Evolutionary conservation across 2,329 filamentous ascomycete genomes (phyloP), one percentile per base, ranked within the genome.

Genomic region (Xylariaceae sp.): DNA sequence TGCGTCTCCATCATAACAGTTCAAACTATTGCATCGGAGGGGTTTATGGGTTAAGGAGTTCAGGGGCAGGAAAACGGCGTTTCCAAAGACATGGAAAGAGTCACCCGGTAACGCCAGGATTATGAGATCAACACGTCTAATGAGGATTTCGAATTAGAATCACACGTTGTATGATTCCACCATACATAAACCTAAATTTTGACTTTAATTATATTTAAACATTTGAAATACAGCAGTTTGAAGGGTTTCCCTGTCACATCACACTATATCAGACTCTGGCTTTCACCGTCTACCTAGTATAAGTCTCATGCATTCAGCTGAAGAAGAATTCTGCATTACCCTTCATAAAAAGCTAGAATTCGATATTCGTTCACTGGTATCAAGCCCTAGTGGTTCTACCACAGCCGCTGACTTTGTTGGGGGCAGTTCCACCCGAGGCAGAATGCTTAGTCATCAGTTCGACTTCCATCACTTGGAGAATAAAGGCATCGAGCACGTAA

Each of bases 31-130:
- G 52, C 51, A 53, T 62, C 3, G 19, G n/a, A 44, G 14, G 31
- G 37, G 23, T 31, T n/a, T 40, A 44, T 19, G 37, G 55, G 40
- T 4, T n/a, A 50, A 46, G 59, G 59, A 59, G 59, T 58, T 61
- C n/a, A 52, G 58, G 58, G 46, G 45, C 28, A 47, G 36, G 54
- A 49, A 61, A 61, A 55, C 21, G 43, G 21, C 28, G 26, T 61
- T 52, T 7, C 24, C n/a, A 43, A 44, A 43, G 24, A 50, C 34
- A 52, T 48, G 37, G 33, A 24, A 39, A 28, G 34, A 46, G 36
- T 46, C 31, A 41, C 12, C 21, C 34, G 44, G 57, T 53, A 58
- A 54, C 26, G 46, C 29, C 34, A 54, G 45, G 45, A 45, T 57
- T 50, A 60, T 28, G 58, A 57, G 45, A 54, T 26, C 24, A 45